A percentile compares a stretch with the other conserved stretches of the same genome.
These are phyloP conservation scores for Tripterygium wilfordii DNA, from an alignment of 177 flowering plant genomes.

Conservation along the genomic window DNA sequence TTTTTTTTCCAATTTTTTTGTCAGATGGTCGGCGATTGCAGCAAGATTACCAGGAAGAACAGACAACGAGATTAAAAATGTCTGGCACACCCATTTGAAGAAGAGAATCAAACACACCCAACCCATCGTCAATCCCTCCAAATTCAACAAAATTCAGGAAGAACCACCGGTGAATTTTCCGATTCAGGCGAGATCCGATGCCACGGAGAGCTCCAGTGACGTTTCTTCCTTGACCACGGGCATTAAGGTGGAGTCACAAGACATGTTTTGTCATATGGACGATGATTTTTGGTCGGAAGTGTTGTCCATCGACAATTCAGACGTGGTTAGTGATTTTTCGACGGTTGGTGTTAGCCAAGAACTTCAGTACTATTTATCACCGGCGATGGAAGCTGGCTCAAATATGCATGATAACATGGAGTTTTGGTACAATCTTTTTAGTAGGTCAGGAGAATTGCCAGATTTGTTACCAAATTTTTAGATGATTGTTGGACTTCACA, in stretches of 20 bases:
- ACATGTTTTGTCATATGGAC: conserved; percentile 20
- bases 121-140: neutral
- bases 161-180: conserved; percentile 2
- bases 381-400: neutral
- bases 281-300: conserved; percentile 51
- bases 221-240: conserved; percentile 20
- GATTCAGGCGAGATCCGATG: conserved; percentile 7
- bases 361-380: conserved; percentile 5
- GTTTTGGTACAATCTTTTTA: conserved; percentile 34
- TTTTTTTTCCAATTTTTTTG: conserved; percentile 1
- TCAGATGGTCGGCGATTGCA: conserved; percentile 86
- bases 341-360: neutral
- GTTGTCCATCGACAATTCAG: conserved; percentile 18
- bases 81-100: conserved; percentile 85
- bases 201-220: conserved; percentile 33
- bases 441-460: conserved; percentile 17
- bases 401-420: conserved; percentile 28
- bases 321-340: conserved; percentile 6
- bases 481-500: too few species aligned
- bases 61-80: conserved; percentile 82
- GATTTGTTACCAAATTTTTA: conserved; percentile 25
- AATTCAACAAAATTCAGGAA: neutral
- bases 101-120: conserved; percentile 35
- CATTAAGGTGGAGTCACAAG: conserved; percentile 14
- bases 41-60: conserved; percentile 78